Base-by-base conservation (phyloP, 495 filamentous ascomycete species). In the Aspergillus egyptiacus region DNA sequence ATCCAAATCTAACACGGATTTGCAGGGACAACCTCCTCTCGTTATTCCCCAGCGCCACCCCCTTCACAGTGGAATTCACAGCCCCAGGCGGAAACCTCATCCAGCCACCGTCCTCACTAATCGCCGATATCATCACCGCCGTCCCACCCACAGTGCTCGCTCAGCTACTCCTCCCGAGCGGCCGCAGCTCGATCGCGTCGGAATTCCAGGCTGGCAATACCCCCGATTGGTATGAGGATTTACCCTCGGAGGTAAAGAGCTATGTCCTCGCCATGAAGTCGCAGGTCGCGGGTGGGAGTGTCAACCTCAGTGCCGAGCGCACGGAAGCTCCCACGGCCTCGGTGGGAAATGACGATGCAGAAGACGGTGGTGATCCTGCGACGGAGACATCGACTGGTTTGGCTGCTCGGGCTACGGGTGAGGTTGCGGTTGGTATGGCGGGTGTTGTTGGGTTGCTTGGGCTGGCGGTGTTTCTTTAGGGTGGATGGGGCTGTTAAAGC, bases 161-260 rank as follows among this genome's bases (percentile, higher is more conserved):
- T 0, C 33, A 61, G 31, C 25, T 65, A n/a, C 24, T 50, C 5
- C 41, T 55, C 37, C 55, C 62, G 0, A 44, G 54, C 1, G 45
- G 42, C 2, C 46, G 43, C 36, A 58, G 50, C 13, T 59, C 59
- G 1, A 45, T 62, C 22, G 30, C 53, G 7, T 52, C 31, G 28
- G 52, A 59, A 18, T 55, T 57, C 25, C 22, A 54, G 0, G 33
- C 50, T 17, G 62, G 56, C 2, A 42, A 56, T 32, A 54, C 48
- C 18, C 57, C 59, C 1, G 25, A 25, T 2, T 61, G 59, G 57
- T 65, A 65, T 36, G 5, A 46, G 10, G 28, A 51, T 8, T 50
- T 61, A 2, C 60, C 58, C 3, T 23, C 33, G 13, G 54, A 57
- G 18, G 62, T 58, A 28, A 62, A 59, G 43, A 49, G 32, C 9